phyloP scores from a whole-genome alignment of 1,284 basidiomycete genomes.

The Sporisorium scitamineum region DNA sequence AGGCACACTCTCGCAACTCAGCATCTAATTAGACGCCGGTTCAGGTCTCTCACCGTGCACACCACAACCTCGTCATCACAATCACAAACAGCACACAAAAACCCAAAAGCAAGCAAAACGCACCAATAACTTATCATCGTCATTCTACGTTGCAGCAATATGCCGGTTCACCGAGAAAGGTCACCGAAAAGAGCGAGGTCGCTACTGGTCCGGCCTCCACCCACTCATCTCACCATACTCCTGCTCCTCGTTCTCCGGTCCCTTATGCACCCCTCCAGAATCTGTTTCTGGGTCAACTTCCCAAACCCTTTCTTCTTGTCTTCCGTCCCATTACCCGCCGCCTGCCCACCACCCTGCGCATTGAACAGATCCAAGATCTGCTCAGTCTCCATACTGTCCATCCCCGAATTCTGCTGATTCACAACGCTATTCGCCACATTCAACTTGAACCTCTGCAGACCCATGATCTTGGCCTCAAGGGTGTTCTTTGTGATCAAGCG shows the following conservation, averaged over 20 bases:
- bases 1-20: too few relatives aligned
- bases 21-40: too few relatives aligned
- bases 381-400: constrained; percentile 96
- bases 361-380: constrained; percentile 93
- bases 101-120: too few relatives aligned
- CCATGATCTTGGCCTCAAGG: constrained; percentile 99
- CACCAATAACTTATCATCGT: too few relatives aligned
- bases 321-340: not conserved
- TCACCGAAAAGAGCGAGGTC: too few relatives aligned
- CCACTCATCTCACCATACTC: constrained; percentile 63
- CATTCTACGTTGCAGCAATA: not conserved
- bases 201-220: constrained; percentile 53
- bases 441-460: constrained; percentile 94
- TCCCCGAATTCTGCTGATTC: constrained; percentile 93
- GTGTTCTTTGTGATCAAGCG: constrained; percentile 96
- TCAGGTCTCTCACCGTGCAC: too few relatives aligned
- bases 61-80: too few relatives aligned
- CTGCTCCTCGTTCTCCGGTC: constrained; percentile 67
- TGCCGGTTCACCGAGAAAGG: too few relatives aligned
- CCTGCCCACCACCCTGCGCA: constrained; percentile 16
- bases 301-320: constrained; percentile 37
- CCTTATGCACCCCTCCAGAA: constrained; percentile 69
- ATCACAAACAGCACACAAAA: too few relatives aligned
- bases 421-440: constrained; percentile 97
- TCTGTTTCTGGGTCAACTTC: constrained; percentile 70